These are phyloP conservation scores for Moesziomyces sp. DNA, from an alignment of 1,284 basidiomycete species.

Conservation along the genomic window DNA sequence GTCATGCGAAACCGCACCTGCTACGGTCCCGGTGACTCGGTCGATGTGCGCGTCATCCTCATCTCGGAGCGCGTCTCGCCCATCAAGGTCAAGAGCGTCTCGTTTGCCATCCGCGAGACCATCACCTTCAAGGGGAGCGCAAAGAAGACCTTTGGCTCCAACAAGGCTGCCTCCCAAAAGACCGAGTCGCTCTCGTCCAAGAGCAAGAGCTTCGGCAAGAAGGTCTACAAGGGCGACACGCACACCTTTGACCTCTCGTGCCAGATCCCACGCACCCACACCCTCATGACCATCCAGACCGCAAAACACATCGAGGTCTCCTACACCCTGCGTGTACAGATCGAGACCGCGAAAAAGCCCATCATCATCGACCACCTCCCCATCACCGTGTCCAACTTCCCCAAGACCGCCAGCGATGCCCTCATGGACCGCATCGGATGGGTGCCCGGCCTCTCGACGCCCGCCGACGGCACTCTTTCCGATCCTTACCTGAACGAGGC, in stretches of 20 bases:
- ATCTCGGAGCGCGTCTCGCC: slow-evolving; percentile 47
- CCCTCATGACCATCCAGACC: slow-evolving; percentile 62
- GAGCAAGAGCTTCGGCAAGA: slow-evolving; percentile 58
- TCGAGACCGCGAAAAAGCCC: slow-evolving; percentile 60
- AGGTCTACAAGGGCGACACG: slow-evolving; percentile 63
- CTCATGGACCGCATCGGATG: slow-evolving; percentile 56
- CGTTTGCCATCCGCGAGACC: slow-evolving; percentile 57
- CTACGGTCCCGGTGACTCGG: slow-evolving; percentile 57
- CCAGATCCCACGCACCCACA: slow-evolving; percentile 58
- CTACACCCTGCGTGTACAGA: slow-evolving; percentile 61
- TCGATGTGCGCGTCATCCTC: slow-evolving; percentile 57
- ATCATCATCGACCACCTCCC: slow-evolving; percentile 64
- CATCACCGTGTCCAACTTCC: slow-evolving; percentile 61
- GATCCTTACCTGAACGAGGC: slow-evolving; percentile 1
- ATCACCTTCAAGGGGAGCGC: slow-evolving; percentile 59
- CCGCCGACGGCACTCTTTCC: slow-evolving; percentile 1
- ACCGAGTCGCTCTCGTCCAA: slow-evolving; percentile 56
- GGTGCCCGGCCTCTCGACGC: slow-evolving; percentile 57
- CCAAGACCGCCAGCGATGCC: slow-evolving; percentile 32
- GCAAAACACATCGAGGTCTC: slow-evolving; percentile 66
- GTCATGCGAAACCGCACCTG: slow-evolving; percentile 56
- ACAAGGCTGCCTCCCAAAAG: slow-evolving; percentile 48
- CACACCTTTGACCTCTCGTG: slow-evolving; percentile 59
- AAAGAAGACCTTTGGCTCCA: slow-evolving; percentile 39
- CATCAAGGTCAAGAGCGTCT: slow-evolving; percentile 61